phyloP scores from a whole-genome alignment of 139 green algal genomes.

The Zygnema circumcarinatum region DNA sequence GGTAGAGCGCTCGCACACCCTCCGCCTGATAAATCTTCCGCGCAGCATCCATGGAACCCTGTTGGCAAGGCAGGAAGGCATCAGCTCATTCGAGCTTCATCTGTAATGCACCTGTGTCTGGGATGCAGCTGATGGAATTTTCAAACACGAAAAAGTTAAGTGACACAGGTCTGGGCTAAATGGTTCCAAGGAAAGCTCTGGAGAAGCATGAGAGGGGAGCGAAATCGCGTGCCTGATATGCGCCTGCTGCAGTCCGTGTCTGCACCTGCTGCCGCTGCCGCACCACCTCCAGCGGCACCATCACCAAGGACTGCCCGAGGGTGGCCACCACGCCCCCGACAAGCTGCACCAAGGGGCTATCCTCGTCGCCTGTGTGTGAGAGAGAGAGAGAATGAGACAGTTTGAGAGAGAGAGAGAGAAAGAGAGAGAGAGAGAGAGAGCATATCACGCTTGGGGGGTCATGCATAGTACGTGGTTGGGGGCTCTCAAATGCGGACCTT shows the following conservation, averaged over 20 bases:
- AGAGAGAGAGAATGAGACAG: neutral
- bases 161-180: no score
- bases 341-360: conserved; percentile 33
- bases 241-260: neutral
- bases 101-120: neutral
- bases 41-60: conserved; percentile 37
- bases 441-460: no score
- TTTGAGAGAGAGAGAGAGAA: neutral
- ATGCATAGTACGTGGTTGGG: no score
- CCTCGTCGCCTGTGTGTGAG: conserved; percentile 3
- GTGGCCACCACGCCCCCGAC: conserved; percentile 32
- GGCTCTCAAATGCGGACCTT: no score
- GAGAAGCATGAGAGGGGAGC: neutral
- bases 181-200: neutral
- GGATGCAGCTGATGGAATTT: no score
- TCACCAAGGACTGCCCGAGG: conserved; percentile 36
- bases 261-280: conserved; percentile 38
- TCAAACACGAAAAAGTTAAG: no score
- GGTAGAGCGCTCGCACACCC: conserved; percentile 21
- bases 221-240: conserved; percentile 32
- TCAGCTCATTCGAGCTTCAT: neutral
- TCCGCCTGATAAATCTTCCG: conserved; percentile 15
- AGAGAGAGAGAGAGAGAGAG: neutral
- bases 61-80: neutral
- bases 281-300: conserved; percentile 47